Evolutionary conservation across 2,329 filamentous ascomycete genomes (phyloP), one percentile per base, ranked within the genome.

Genomic region (Allantophomopsis lycopodina): DNA sequence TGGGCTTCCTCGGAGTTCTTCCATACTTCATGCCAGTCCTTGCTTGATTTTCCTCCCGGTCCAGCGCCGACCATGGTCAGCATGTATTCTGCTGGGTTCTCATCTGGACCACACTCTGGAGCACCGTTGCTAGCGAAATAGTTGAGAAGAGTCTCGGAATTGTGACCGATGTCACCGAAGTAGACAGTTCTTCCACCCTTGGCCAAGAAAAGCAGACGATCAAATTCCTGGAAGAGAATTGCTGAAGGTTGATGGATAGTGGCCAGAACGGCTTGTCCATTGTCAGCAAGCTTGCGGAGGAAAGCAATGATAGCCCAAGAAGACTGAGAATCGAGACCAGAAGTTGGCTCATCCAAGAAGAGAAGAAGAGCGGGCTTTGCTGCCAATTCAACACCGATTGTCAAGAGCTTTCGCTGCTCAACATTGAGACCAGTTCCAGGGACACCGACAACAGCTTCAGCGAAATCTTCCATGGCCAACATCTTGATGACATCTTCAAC

Each of bases 201-300:
- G 28, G 79, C 79, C 14, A 91, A 64, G 64, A 91, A 85, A 16
- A 89, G 67, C 3, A 91, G 71, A 40, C 82, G 73, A 52, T 91
- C 83, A 55, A 91, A 95, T 43, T 85, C 80, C 58, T 94, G 84
- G 66, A 95, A 94, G 36, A 95, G 69, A 71, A 94, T 87, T 18
- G 88, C 87, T 16, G 83, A 91, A 10, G 89, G 89, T 59, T 96
- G 89, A 59, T 96, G 89, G 42, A 95, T 95, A 1, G 89, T 95
- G 61, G 87, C 94, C 12, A 95, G 74, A 56, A 95, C 83, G 38
- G 89, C 88, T 57, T 93, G 86, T 12, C 89, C 88, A 46, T 78
- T 83, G 59, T 89, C 83, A 50, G 87, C 87, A 28, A 95, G 70
- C 60, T 91, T 94, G 60, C 93, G 80, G 33, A 96, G 71, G 23